phyloP scores from a whole-genome alignment of 441 rosid species.

The Kokia cookei region DNA sequence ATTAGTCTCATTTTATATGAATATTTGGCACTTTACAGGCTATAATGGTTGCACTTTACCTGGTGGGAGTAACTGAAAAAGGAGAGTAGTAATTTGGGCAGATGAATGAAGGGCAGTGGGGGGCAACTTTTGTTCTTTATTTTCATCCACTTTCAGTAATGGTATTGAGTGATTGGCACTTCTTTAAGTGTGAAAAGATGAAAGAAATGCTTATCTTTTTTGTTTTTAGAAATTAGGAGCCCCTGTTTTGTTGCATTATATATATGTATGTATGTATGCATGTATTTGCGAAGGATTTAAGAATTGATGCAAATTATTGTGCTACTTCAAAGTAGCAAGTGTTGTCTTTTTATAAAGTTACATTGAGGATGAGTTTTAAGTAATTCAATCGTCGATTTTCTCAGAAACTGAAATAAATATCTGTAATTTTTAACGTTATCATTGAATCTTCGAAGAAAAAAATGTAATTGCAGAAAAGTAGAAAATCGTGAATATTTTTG shows the following conservation, averaged over 20 bases:
- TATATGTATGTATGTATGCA: background rate
- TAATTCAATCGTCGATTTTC: too few species aligned
- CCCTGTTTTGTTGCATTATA: background rate
- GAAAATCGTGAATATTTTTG: too few species aligned
- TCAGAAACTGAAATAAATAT: too few species aligned
- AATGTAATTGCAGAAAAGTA: too few species aligned
- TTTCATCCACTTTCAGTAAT: background rate
- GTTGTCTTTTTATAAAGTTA: too few species aligned
- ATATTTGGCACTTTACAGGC: constrained; percentile 20
- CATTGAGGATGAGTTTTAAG: too few species aligned
- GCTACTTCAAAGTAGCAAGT: background rate
- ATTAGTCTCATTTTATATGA: background rate
- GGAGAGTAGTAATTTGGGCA: background rate
- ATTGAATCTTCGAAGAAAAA: too few species aligned
- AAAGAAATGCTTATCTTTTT: background rate
- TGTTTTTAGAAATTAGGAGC: background rate
- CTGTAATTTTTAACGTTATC: too few species aligned
- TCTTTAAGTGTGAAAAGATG: background rate
- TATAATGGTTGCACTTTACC: constrained; percentile 35
- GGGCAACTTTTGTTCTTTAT: background rate
- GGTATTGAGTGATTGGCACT: background rate
- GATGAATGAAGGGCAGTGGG: background rate
- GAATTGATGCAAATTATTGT: background rate
- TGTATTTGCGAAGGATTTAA: background rate
- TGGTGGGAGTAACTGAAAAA: constrained; percentile 25